Evolutionary conservation across 805 yeast species (phyloP).

Genomic region (Wickerhamiella shivajii): DNA sequence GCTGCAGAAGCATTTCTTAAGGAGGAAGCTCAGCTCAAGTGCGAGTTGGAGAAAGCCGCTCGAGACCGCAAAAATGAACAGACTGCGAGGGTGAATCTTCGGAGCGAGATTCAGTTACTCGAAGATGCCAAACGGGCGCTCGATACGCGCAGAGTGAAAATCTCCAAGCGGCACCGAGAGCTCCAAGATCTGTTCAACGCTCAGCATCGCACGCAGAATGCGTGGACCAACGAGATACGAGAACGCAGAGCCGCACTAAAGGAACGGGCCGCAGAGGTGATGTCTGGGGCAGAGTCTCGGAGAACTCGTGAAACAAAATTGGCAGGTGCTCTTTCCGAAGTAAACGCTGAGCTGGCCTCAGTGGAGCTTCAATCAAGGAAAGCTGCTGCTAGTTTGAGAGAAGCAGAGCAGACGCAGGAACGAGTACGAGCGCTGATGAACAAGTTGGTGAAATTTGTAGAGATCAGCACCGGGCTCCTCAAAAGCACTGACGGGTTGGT

Average conservation of each 20-base stretch:
- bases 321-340: slow-evolving; percentile 6
- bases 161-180: slow-evolving; percentile 17
- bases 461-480: slow-evolving; percentile 13
- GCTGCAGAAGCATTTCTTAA: slow-evolving; percentile 20
- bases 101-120: slow-evolving; percentile 24
- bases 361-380: slow-evolving; percentile 14
- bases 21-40: slow-evolving; percentile 17
- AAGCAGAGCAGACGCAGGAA: slow-evolving; percentile 9
- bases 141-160: slow-evolving; percentile 24
- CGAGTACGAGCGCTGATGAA: slow-evolving; percentile 9
- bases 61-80: slow-evolving; percentile 22
- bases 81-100: slow-evolving; percentile 20
- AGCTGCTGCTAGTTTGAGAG: neutral
- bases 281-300: slow-evolving; percentile 6
- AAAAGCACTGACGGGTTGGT: slow-evolving; percentile 10
- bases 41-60: slow-evolving; percentile 22
- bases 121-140: slow-evolving; percentile 26
- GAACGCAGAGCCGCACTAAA: slow-evolving; percentile 6
- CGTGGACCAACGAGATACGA: slow-evolving; percentile 15
- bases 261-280: slow-evolving; percentile 5
- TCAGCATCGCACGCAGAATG: slow-evolving; percentile 10
- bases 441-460: slow-evolving; percentile 12
- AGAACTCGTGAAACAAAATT: slow-evolving; percentile 10
- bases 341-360: slow-evolving; percentile 10
- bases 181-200: slow-evolving; percentile 14